These are phyloP conservation scores for Ophiorrhiza pumila DNA, from an alignment of 257 asterid genomes.

Conservation along the genomic window DNA sequence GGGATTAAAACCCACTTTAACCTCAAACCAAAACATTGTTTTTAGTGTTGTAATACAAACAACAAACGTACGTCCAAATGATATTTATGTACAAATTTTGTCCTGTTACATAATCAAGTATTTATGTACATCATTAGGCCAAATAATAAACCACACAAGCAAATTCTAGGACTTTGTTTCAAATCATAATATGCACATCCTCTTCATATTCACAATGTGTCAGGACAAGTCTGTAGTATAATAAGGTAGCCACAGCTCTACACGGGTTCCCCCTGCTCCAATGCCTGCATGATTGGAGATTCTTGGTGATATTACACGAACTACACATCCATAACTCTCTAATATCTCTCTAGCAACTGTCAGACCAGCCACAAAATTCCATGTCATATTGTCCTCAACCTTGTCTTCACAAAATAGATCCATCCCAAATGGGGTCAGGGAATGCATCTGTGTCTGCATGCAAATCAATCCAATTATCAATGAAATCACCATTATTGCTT, in stretches of 20 bases:
- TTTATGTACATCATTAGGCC: no score
- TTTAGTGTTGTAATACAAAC: no score
- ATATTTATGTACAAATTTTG: no score
- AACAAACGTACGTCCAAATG: no score
- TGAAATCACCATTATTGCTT: background rate
- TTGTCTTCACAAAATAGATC: slow-evolving; percentile 59
- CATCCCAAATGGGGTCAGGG: slow-evolving; percentile 75
- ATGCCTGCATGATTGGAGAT: slow-evolving; percentile 38
- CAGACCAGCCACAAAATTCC: slow-evolving; percentile 92
- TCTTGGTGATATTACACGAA: slow-evolving; percentile 82
- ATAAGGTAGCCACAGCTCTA: slow-evolving; percentile 88
- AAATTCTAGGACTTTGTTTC: background rate
- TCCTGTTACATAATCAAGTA: no score
- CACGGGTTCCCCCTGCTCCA: slow-evolving; percentile 80
- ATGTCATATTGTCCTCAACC: slow-evolving; percentile 80
- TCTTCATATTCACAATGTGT: slow-evolving; percentile 29
- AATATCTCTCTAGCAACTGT: slow-evolving; percentile 94
- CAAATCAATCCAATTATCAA: slow-evolving; percentile 8
- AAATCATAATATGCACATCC: slow-evolving; percentile 27
- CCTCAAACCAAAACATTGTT: no score
- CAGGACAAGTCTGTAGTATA: slow-evolving; percentile 29
- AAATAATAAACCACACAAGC: no score
- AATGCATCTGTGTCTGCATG: slow-evolving; percentile 90
- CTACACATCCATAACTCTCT: slow-evolving; percentile 78
- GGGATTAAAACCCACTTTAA: no score